A percentile compares a stretch with the other conserved stretches of the same genome.
Conservation (phyloP, 2,329 filamentous ascomycete genomes). For the Ascochyta clinopodiicola region DNA sequence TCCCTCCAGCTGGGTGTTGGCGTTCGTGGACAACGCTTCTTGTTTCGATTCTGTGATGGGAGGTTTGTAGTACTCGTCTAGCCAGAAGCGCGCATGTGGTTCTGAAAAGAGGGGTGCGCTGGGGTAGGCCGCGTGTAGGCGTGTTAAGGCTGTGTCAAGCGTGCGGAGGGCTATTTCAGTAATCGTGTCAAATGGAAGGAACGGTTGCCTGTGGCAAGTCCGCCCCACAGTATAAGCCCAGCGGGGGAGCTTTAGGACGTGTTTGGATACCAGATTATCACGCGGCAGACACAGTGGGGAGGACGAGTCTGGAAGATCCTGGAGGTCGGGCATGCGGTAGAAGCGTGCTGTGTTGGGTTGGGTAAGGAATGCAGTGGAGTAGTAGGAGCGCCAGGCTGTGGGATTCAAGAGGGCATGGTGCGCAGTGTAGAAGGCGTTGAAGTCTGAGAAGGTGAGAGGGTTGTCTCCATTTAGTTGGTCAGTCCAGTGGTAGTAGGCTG, state of each 20-base stretch:
- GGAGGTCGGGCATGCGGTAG: conserved; percentile 19
- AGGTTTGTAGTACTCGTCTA: conserved; percentile 13
- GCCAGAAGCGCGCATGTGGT: conserved; percentile 20
- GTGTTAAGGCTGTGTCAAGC: conserved; percentile 15
- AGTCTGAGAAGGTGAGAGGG: conserved; percentile 13
- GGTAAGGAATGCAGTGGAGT: conserved; percentile 19
- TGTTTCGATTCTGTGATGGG: conserved; percentile 12
- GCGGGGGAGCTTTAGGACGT: conserved; percentile 18
- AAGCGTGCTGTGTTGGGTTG: conserved; percentile 17
- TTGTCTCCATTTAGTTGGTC: conserved; percentile 12
- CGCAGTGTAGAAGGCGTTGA: conserved; percentile 17
- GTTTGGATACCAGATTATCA: conserved; percentile 13
- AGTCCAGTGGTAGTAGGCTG: conserved; percentile 16
- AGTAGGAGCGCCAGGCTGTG: conserved; percentile 19
- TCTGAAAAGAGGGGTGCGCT: conserved; percentile 15
- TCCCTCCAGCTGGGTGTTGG: conserved; percentile 5
- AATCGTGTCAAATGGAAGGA: conserved; percentile 17
- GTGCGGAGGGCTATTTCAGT: conserved; percentile 19
- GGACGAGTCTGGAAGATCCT: conserved; percentile 18
- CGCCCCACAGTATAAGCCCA: conserved; percentile 18
- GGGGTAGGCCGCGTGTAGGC: conserved; percentile 14
- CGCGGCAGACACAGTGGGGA: conserved; percentile 13
- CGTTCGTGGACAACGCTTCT: conserved; percentile 8
- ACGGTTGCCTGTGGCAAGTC: conserved; percentile 12
- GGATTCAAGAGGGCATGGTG: conserved; percentile 14